Evolutionary conservation across 2,329 filamentous ascomycete species (phyloP), one percentile per base, ranked within the genome.

Genomic region (Chaetomium olivaceum): DNA sequence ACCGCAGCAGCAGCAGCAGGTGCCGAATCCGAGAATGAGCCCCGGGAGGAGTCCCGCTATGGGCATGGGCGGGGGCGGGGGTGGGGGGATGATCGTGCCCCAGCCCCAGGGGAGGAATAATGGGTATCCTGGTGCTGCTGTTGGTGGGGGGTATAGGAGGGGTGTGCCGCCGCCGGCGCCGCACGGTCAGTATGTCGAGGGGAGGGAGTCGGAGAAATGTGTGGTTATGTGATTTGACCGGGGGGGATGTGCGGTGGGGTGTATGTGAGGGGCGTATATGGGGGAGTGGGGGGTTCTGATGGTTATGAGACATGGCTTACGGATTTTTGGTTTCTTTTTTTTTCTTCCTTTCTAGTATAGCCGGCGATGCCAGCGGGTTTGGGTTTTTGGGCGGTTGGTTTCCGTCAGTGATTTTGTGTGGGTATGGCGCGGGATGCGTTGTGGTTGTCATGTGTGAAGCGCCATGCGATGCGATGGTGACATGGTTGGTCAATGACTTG

Each of bases 211-310:
- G 61, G 74, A 76, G 39, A 72, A 69, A 66, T 85, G 82, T 70
- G 73, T 79, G 46, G 77, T 85, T 60, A 85, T 85, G 83, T 84
- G 23, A 21, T n/a, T 33, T 21, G 55, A 29, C 6, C 7, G 11
- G 6, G 31, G 19, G 31, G 23, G n/a, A 43, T 19, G 21, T 11
- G 31, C n/a, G 54, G 2, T 33, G 21, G 25, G 5, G 25, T 36
- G 21, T 60, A 85, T 85, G 82, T 84, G 21, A n/a, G 29, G 55
- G 31, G 31, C 1, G 19, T 6, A 8, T 2, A 36, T 29, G 9
- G 33, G 33, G 8, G 33, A 11, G 33, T n/a, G 11, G 6, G 31
- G 8, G 31, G 23, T 36, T 9, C 4, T 33, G 52, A 33, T 33
- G 14, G 12, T 51, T 50, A 51, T 33, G 43, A 51, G 58, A 19